Conservation (phyloP, 106 monocot genomes). For the Dioscorea alata region DNA sequence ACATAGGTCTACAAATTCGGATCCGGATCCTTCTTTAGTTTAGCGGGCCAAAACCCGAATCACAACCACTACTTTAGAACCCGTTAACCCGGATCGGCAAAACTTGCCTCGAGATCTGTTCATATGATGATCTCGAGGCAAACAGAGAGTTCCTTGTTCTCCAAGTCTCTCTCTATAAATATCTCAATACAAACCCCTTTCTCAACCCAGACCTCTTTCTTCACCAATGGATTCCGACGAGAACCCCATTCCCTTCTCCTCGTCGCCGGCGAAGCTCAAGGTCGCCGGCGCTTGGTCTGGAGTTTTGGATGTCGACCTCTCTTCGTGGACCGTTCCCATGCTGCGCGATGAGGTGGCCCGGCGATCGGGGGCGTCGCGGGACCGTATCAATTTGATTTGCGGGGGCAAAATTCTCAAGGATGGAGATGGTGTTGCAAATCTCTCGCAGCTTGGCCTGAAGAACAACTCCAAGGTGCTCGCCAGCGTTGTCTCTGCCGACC, state of each 20-base stretch:
- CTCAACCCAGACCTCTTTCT: not conserved
- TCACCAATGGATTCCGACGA: not conserved
- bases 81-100: too few species aligned
- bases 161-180: too few species aligned
- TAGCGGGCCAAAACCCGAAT: too few species aligned
- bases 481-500: conserved; percentile 31
- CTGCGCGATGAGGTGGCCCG: conserved; percentile 62
- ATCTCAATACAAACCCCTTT: not conserved
- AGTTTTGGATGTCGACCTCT: conserved; percentile 50
- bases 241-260: conserved; percentile 7
- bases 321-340: conserved; percentile 61
- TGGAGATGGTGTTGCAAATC: conserved; percentile 12
- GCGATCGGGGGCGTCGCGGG: conserved; percentile 25
- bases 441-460: conserved; percentile 49
- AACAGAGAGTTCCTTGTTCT: too few species aligned
- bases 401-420: conserved; percentile 66
- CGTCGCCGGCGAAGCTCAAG: conserved; percentile 31
- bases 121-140: too few species aligned
- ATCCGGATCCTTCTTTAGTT: too few species aligned
- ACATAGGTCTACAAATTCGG: too few species aligned
- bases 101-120: too few species aligned
- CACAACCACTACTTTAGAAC: too few species aligned
- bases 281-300: conserved; percentile 79
- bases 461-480: conserved; percentile 78
- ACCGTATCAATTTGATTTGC: conserved; percentile 69